Percentiles rank a stretch among this genome's conserved stretches.
Conservation (phyloP, 306 rosid genomes). For the Trifolium repens region DNA sequence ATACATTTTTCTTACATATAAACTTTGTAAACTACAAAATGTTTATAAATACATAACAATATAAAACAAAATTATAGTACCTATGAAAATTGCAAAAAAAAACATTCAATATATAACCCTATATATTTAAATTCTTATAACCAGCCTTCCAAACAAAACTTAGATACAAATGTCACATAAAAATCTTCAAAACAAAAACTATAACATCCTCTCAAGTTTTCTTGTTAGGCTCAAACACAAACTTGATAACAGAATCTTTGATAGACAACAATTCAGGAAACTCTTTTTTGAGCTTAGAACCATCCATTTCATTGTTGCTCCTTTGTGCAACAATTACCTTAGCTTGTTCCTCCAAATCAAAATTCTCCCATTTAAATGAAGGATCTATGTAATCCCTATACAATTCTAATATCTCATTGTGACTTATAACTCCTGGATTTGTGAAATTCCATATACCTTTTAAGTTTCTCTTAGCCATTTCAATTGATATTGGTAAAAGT, state of each 20-base stretch:
- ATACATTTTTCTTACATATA: neutral
- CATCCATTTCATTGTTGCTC: constrained; percentile 77
- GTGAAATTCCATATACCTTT: constrained; percentile 85
- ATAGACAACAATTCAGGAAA: constrained; percentile 64
- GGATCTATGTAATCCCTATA: constrained; percentile 68
- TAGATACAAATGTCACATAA: constrained; percentile 35
- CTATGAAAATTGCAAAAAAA: constrained; percentile 20
- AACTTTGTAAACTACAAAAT: constrained; percentile 18
- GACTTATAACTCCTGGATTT: constrained; percentile 77
- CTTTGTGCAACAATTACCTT: constrained; percentile 71
- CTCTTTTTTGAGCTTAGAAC: constrained; percentile 64
- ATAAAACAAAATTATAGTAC: neutral
- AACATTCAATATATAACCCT: constrained; percentile 14
- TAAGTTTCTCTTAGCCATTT: constrained; percentile 68
- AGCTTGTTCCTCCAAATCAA: constrained; percentile 68
- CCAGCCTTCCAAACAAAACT: neutral
- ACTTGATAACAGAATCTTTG: constrained; percentile 65
- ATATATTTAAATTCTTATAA: constrained; percentile 21
- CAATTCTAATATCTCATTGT: constrained; percentile 69
- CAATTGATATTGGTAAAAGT: constrained; percentile 70
- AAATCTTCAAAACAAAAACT: constrained; percentile 10
- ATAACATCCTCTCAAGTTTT: constrained; percentile 52
- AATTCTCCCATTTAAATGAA: constrained; percentile 61
- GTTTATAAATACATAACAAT: neutral
- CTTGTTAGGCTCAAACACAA: constrained; percentile 69